Base-by-base conservation (phyloP, 2,329 filamentous ascomycete species). In the Exophiala lecanii-corni region DNA sequence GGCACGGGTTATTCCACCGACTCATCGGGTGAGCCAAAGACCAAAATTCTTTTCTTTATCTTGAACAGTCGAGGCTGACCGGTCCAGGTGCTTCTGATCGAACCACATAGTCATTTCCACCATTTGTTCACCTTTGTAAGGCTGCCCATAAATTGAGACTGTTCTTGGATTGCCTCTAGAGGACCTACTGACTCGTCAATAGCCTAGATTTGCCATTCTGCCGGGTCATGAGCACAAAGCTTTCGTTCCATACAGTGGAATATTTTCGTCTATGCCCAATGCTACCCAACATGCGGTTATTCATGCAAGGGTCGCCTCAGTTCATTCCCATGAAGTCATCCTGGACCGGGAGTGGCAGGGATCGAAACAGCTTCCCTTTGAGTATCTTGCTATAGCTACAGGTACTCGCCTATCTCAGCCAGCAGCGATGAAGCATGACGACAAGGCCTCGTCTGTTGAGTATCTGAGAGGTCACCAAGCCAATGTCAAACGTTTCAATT, bases 81-180 rank as follows among this genome's bases (percentile, higher is more conserved):
- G 66, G 3, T 59, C 56, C 66, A 68, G 2, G 70, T 80, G 3
- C 62, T 81, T 0, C 62, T 81, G 2, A 56, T 82, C 19, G 79
- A 82, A 58, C 74, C 73, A 31, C 77, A 78, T 55, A 72, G 68
- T 3, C 77, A 81, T 58, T 78, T 81, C 57, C 73, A 81, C 50
- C 79, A 76, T 53, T 73, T 74, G 0, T 82, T 76, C 68, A 69
- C 73, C n/a, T 19, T 21, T 21, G 35, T 19, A 32, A 31, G 25
- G 25, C 9, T 13, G 13, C 21, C n/a, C 21, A 30, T 15, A 32
- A 41, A 33, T 20, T 43, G 17, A n/a, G n/a, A n/a, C 3, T 18
- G 7, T 25, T 28, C 9, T 26, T 63, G 60, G 59, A 60, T 39
- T 59, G 59, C 2, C 63, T n/a, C n/a, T n/a, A n/a, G n/a, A n/a